Evolutionary conservation across 2,329 filamentous ascomycete genomes (phyloP).

Genomic region (Colletotrichum lini): DNA sequence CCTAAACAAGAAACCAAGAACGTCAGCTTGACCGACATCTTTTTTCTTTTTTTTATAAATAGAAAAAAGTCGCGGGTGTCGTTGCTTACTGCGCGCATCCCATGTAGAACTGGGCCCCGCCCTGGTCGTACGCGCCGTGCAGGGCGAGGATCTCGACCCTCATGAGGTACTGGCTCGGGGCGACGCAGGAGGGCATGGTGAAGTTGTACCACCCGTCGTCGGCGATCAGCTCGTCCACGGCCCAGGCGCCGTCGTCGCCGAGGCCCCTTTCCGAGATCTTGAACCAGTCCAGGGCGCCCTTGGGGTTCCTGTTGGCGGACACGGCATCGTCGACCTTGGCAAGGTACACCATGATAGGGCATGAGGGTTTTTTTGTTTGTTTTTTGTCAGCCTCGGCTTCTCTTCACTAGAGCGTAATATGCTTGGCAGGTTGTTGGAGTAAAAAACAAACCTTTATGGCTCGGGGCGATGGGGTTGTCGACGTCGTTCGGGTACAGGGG

Average conservation of each 20-base stretch:
- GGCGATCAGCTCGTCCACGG: conserved; percentile 45
- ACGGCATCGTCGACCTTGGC: conserved; percentile 62
- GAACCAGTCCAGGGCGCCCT: conserved; percentile 60
- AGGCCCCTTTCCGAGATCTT: conserved; percentile 63
- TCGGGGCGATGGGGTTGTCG: conserved; percentile 63
- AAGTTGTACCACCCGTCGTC: conserved; percentile 51
- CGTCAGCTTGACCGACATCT: too few relatives aligned
- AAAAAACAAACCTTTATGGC: conserved; percentile 57
- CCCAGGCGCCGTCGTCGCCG: conserved; percentile 46
- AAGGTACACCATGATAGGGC: conserved; percentile 65
- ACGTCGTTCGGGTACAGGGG: conserved; percentile 57
- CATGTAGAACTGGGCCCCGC: conserved; percentile 46
- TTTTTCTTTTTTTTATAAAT: too few relatives aligned
- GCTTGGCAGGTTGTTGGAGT: too few relatives aligned
- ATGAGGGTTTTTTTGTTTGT: conserved; percentile 42
- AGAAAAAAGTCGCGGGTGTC: conserved; percentile 27
- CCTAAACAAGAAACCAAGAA: conserved; percentile 41
- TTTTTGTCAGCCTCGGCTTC: too few relatives aligned
- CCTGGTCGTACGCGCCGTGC: conserved; percentile 50
- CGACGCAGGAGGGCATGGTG: conserved; percentile 55
- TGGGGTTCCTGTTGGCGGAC: conserved; percentile 52
- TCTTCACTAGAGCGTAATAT: too few relatives aligned
- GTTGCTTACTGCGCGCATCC: conserved; percentile 44
- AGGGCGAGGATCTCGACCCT: conserved; percentile 59
- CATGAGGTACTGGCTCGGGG: conserved; percentile 58